A percentile compares a stretch with the other conserved stretches of the same genome.
Evolutionary conservation across 225 moss, liverwort and hornwort species (phyloP).

Genomic region (Polytrichum formosum): DNA sequence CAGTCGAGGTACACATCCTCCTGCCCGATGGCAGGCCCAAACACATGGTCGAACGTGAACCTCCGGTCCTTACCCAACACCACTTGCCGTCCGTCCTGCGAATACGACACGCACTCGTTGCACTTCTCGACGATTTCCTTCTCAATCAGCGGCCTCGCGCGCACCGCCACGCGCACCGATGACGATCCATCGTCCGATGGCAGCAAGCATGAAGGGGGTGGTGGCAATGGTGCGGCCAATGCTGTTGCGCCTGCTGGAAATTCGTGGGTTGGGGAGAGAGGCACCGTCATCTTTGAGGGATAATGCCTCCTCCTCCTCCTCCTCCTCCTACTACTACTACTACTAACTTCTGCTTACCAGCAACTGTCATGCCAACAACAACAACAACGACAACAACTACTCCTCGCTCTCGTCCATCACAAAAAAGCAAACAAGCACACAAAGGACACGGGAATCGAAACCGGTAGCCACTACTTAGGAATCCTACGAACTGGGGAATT

Average conservation of each 20-base stretch:
- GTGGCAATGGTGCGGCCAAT: neutral
- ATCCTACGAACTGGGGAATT: no score
- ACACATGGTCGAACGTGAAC: conserved; percentile 85
- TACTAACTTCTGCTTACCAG: neutral
- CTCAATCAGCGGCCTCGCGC: conserved; percentile 74
- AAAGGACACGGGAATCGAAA: no score
- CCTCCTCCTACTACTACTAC: neutral
- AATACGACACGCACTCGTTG: conserved; percentile 78
- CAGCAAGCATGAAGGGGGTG: no score
- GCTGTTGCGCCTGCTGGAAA: neutral
- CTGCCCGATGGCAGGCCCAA: conserved; percentile 57
- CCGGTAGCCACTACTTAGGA: no score
- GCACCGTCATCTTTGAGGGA: conserved; percentile 32
- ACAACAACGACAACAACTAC: no score
- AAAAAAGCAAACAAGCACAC: no score
- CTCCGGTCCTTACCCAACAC: conserved; percentile 71
- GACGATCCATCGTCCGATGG: conserved; percentile 41
- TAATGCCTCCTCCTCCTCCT: neutral
- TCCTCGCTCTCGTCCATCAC: no score
- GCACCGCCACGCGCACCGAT: conserved; percentile 70
- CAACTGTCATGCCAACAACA: neutral
- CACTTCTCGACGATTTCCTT: conserved; percentile 87
- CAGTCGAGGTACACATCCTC: conserved; percentile 76
- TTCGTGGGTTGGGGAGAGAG: conserved; percentile 25
- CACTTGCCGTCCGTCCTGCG: conserved; percentile 69